These are phyloP conservation scores for Tuber melanosporum DNA, from an alignment of 495 filamentous ascomycete genomes.

Conservation along the genomic window DNA sequence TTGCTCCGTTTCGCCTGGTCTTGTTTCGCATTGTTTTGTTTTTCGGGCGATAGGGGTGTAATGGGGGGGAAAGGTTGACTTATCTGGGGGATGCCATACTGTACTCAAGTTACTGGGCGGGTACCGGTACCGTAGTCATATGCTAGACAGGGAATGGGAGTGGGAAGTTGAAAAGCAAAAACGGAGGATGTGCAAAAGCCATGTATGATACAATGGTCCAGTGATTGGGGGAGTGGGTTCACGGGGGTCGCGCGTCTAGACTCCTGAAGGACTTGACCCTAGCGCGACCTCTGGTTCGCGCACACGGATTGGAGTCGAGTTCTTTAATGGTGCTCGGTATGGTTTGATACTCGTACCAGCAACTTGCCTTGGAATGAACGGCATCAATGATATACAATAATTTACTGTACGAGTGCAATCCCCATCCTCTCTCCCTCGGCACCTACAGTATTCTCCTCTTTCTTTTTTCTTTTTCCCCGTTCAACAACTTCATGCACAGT, in stretches of 20 bases:
- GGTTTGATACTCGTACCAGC: background rate
- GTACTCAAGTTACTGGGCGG: background rate
- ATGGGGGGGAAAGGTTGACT: background rate
- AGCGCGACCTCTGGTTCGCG: background rate
- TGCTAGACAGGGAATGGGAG: background rate
- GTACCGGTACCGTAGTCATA: background rate
- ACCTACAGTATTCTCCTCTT: no score
- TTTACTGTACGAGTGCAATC: background rate
- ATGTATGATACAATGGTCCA: background rate
- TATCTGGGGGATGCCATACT: background rate
- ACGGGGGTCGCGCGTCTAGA: background rate
- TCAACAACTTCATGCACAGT: no score
- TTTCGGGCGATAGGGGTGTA: background rate
- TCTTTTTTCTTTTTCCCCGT: no score
- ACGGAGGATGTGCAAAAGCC: background rate
- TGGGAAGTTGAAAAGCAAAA: background rate
- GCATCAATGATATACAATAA: background rate
- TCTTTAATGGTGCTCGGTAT: background rate
- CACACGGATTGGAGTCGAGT: background rate
- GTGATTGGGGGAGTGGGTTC: background rate
- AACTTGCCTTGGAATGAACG: background rate
- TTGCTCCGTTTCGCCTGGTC: background rate
- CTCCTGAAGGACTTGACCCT: background rate
- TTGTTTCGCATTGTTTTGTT: background rate
- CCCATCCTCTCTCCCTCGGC: no score